Evolutionary conservation across 2,329 filamentous ascomycete species (phyloP), one percentile per base, ranked within the genome.

Genomic region (Tolypocladium capitatum): DNA sequence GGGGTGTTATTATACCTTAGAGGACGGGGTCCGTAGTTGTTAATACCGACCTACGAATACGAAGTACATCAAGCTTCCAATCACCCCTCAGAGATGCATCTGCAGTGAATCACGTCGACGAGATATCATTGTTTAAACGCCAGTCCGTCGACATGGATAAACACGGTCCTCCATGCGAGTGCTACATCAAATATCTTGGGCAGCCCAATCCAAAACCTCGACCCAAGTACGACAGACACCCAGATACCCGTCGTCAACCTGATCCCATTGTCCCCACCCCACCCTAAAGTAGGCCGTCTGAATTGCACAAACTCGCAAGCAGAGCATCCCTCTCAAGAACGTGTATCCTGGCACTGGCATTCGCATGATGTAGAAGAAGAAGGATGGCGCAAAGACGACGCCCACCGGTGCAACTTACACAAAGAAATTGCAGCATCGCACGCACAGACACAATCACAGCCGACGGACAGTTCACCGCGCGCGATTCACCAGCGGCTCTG

Each of bases 401-500:
- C 36, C 20, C 13, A 9, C 21, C 36, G 21, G 6, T 6, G 20
- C 4, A 6, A 20, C 20, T 16, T 40, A 3, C 9, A 4, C 20
- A 4, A 24, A 1, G 20, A 24, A 13, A 24, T 7, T 24, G 11
- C 6, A 24, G 13, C 10, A 21, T 24, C 3, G 27, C 27, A 27
- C 27, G 27, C 27, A 27, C 27, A 16, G 24, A 40, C 36, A 14
- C 20, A 36, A 4, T 16, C 11, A 1, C 20, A 2, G 13, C 35
- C 4, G 35, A 10, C 36, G 16, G 8, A 3, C 10, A 9, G 20
- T 34, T 45, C 44, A 58, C 42, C 53, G 51, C 14, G 62, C 63
- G 9, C 55, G 57, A 41, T 60, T 59, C 20, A 64, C 62, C 21
- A 65, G 50, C 34, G 62, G 62, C 45, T 62, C 62, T 9, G 53